Percentiles rank a stretch among this genome's conserved stretches.
Conservation (phyloP, 441 rosid species). For the Corymbia citriodora region DNA sequence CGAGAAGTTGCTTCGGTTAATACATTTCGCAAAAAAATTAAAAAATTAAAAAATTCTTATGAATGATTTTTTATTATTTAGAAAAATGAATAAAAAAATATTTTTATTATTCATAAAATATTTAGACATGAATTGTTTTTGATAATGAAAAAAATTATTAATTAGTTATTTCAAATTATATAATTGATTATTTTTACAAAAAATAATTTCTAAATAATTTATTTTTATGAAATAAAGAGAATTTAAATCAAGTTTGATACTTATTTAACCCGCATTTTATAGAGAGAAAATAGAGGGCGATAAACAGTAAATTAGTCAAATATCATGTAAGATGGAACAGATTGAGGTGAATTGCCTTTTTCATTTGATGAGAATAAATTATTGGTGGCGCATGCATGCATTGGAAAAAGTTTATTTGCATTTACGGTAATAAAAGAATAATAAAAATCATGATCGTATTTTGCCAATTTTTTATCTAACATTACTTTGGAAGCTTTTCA, state of each 20-base stretch:
- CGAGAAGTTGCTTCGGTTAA: not conserved
- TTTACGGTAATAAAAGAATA: not conserved
- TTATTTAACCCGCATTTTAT: not conserved
- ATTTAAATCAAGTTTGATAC: not conserved
- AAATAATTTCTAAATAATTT: not conserved
- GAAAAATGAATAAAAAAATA: not conserved
- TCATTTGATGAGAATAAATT: not conserved
- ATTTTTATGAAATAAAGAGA: not conserved
- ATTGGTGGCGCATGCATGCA: not conserved
- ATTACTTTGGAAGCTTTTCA: not conserved
- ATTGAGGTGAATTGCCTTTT: not conserved
- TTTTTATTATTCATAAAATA: not conserved
- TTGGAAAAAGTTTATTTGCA: not conserved
- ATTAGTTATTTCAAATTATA: not conserved
- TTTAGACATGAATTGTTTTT: accelerated
- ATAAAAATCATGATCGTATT: not conserved
- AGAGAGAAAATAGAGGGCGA: not conserved
- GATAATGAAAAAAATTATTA: not conserved
- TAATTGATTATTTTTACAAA: accelerated
- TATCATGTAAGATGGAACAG: not conserved
- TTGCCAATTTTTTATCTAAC: not conserved
- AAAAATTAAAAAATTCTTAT: not conserved
- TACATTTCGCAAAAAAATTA: accelerated
- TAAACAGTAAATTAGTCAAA: accelerated
- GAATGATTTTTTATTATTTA: not conserved